phyloP scores from a whole-genome alignment of 345 rosid genomes.

The Raphanus raphanistrum region DNA sequence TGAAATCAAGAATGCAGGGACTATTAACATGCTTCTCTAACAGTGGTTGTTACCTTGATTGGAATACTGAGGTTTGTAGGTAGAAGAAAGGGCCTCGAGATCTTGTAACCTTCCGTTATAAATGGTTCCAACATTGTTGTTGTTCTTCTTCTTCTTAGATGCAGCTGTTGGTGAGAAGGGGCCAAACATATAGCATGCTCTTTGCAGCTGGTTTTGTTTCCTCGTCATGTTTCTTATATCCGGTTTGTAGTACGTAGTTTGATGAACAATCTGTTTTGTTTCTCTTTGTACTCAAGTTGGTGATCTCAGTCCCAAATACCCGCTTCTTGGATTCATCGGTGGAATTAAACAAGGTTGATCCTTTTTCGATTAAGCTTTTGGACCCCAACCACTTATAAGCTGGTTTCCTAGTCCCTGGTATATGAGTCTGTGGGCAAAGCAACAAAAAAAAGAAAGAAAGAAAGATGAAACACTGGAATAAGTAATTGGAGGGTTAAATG shows the following conservation, averaged over 20 bases:
- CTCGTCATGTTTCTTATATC: conserved; percentile 10
- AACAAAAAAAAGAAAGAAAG: background rate
- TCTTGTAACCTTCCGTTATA: conserved; percentile 41
- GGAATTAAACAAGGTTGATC: conserved; percentile 16
- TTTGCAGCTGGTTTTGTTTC: conserved; percentile 37
- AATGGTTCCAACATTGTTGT: conserved; percentile 36
- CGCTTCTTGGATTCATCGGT: conserved; percentile 55
- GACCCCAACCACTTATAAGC: conserved; percentile 85
- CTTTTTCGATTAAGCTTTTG: conserved; percentile 41
- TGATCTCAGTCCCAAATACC: conserved; percentile 64
- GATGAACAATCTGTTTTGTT: conserved; percentile 40
- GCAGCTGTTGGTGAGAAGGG: conserved; percentile 59
- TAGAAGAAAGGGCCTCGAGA: conserved; percentile 57
- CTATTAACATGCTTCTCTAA: background rate
- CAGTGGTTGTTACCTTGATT: conserved; percentile 57
- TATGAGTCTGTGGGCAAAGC: conserved; percentile 53
- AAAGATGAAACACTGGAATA: background rate
- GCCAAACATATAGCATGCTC: conserved; percentile 60
- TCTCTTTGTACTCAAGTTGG: conserved; percentile 54
- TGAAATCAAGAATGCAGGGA: conserved; percentile 1
- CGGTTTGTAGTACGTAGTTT: conserved; percentile 35
- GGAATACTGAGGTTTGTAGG: conserved; percentile 58
- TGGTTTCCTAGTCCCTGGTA: conserved; percentile 69
- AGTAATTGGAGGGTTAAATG: background rate
- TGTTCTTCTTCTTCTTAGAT: conserved; percentile 12